Evolutionary conservation across 495 filamentous ascomycete species (phyloP), one percentile per base, ranked within the genome.

Genomic region (Copromyces sp.): DNA sequence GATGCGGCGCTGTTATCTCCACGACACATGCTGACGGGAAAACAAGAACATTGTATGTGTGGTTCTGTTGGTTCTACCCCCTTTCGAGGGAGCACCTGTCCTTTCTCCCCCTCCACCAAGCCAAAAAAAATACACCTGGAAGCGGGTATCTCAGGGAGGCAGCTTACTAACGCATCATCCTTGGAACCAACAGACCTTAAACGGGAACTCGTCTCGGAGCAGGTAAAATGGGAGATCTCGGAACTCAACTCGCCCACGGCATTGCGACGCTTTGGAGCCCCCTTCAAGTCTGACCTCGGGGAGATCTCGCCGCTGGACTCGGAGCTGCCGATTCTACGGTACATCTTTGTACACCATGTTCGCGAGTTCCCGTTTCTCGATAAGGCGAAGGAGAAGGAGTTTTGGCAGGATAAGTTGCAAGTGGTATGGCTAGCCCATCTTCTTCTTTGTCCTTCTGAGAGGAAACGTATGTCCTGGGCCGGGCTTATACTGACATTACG

Each of bases 381-480:
- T 80, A 91, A 94, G 85, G 95, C 95, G 35, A 91, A 88, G 74
- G 95, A 99, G 87, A 97, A 97, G 86, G 95, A 99, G 80, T 99
- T 99, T 77, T 99, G 95, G 95, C 95, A 99, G 83, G 93, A 98
- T 77, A 97, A 97, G 80, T 83, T 99, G 68, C 95, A 99, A 86
- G 89, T 94, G 81, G 94, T 97, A 82, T 59, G 93, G 53, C 88
- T 74, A 40, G 68, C 41, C 42, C 47, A 61, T 14, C 35, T 11
- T 35, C 9, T 11, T 35, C 8, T 17, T 39, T 41, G 39, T 12
- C n/a, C 20, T 53, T 39, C 17, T 17, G 35, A 1, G 32, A 38
- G 20, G 68, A 29, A 59, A 59, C 9, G 11, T 47, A 17, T 3
- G 32, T 35, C 69, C 9, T 3, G 32, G 37, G 17, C 20, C 11